Evolutionary conservation across 164 flowering plant genomes (phyloP), one percentile per base, ranked within the genome.

Genomic region (Tinospora cordifolia): DNA sequence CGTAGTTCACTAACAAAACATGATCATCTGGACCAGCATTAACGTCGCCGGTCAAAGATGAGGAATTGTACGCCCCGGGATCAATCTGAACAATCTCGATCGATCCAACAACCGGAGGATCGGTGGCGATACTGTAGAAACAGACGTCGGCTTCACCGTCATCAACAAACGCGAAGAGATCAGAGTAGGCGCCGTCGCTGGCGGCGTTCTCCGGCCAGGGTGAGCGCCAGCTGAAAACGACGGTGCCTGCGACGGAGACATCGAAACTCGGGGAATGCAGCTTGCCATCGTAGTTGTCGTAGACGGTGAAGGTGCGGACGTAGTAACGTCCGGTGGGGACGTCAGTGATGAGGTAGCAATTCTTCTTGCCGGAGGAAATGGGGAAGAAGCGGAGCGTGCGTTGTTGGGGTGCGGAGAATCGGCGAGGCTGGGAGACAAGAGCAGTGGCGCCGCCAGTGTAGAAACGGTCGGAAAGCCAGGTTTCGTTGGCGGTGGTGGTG

Each of bases 61-160:
- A 73, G 19, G 91, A 74, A 71, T 70, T 81, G 63, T 91, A 91
- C 1, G 92, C 76, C 14, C 58, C 24, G 9, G 93, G 87, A 72
- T 92, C 97, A 67, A 90, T 78, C 69, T 87, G 90, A 11, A 81
- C 30, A n/a, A 95, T 59, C 63, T 91, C 86, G 8, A 95, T 79
- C 0, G 94, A 83, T 11, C 82, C 96, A 36, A 95, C 78, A 0
- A 95, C 86, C 0, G 99, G 99, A 15, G 97, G 77, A 77, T 95
- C 99, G 30, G 99, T 95, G 54, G 98, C 97, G 67, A 95, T 77
- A 74, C 94, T 87, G 82, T 95, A 95, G 59, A 95, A 91, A 69
- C 99, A 95, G 19, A 95, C 73, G 40, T 86, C 87, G 1, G 83
- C 89, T 22, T 83, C 86, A 22, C 84, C 84, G 66, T 89, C 90